Conservation (phyloP, 2,329 filamentous ascomycete genomes). For the Ilyonectria mors-panacis region DNA sequence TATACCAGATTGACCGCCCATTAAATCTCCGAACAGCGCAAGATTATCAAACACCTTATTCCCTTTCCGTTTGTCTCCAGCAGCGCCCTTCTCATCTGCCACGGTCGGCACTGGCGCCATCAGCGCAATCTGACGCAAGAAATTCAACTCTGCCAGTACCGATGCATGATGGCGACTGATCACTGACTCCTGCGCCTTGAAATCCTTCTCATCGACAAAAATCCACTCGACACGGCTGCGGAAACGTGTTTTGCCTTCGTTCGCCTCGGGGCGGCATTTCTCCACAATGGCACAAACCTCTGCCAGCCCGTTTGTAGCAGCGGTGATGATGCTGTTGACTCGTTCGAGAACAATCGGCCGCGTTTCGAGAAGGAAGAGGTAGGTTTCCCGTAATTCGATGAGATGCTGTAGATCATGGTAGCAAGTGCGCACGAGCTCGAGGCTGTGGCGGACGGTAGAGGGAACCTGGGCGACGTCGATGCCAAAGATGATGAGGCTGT, state of each 20-base stretch:
- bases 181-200: conserved; percentile 45
- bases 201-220: conserved; percentile 44
- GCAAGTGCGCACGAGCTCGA: conserved; percentile 53
- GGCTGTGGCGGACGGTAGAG: conserved; percentile 45
- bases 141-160: conserved; percentile 50
- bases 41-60: conserved; percentile 36
- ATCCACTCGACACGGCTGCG: conserved; percentile 45
- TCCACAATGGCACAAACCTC: conserved; percentile 51
- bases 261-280: conserved; percentile 45
- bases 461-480: conserved; percentile 48
- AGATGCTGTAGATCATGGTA: conserved; percentile 52
- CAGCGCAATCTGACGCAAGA: conserved; percentile 42
- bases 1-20: conserved; percentile 30
- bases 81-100: not conserved
- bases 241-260: conserved; percentile 37
- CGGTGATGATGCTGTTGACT: conserved; percentile 48
- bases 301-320: conserved; percentile 45
- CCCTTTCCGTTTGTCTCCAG: conserved; percentile 1
- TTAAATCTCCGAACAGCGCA: conserved; percentile 37
- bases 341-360: conserved; percentile 47
- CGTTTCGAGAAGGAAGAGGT: conserved; percentile 43
- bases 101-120: conserved; percentile 30
- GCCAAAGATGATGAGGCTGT: conserved; percentile 32
- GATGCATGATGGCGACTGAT: conserved; percentile 49
- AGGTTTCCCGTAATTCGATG: conserved; percentile 50